A percentile compares a stretch with the other conserved stretches of the same genome.
These are phyloP conservation scores for Coemansia sp. DNA, from an alignment of 192 early-diverging fungal genomes.

Conservation along the genomic window DNA sequence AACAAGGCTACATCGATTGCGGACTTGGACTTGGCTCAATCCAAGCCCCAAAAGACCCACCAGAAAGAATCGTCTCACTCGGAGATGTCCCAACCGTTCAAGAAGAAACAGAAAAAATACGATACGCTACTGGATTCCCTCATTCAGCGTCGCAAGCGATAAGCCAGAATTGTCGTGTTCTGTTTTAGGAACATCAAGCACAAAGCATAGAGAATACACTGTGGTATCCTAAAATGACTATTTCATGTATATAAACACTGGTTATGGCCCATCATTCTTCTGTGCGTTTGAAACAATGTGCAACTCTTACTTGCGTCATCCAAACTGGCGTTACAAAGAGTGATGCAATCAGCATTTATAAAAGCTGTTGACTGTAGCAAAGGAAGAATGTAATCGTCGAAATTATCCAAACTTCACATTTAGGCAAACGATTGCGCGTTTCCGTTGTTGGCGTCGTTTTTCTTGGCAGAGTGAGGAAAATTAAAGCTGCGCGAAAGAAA, in stretches of 20 bases:
- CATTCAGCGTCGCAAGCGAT: slow-evolving; percentile 21
- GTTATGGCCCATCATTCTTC: too few species aligned
- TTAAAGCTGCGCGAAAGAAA: not conserved
- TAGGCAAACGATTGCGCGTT: not conserved
- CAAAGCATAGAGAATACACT: not conserved
- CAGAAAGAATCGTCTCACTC: not conserved
- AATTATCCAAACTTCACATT: too few species aligned
- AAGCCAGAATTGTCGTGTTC: not conserved
- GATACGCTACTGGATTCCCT: slow-evolving; percentile 33
- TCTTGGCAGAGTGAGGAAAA: not conserved
- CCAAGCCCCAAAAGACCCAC: not conserved
- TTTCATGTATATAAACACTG: too few species aligned
- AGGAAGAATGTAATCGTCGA: not conserved
- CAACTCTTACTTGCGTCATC: slow-evolving; percentile 1
- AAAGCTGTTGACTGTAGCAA: not conserved
- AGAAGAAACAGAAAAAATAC: slow-evolving; percentile 31
- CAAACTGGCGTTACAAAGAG: not conserved
- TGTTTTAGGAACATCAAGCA: slow-evolving; percentile 1
- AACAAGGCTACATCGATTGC: not conserved
- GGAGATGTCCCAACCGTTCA: not conserved
- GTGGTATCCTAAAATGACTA: too few species aligned
- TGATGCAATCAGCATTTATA: not conserved
- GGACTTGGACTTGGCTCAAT: slow-evolving; percentile 2
- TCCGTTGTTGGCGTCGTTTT: not conserved
- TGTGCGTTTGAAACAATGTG: not conserved